These are phyloP conservation scores for Clarireedia sp. DNA, from an alignment of 2,329 filamentous ascomycete species.

Conservation along the genomic window DNA sequence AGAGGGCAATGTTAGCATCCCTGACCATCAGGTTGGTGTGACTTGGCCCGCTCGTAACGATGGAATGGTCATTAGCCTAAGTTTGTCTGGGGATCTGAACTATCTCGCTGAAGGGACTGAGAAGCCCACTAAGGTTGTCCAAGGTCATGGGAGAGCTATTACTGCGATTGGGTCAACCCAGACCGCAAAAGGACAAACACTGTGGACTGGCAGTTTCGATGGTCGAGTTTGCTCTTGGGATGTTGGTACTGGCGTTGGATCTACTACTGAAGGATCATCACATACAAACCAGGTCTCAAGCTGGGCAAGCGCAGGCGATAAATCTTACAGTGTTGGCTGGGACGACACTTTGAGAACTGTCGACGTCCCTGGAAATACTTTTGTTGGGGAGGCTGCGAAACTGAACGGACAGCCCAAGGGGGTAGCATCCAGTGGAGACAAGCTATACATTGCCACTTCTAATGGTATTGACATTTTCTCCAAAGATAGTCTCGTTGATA, in stretches of 20 bases:
- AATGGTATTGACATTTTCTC: conserved; percentile 52
- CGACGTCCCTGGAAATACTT: conserved; percentile 67
- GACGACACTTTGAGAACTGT: conserved; percentile 81
- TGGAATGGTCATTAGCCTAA: conserved; percentile 82
- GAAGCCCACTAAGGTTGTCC: conserved; percentile 62
- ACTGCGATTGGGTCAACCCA: conserved; percentile 62
- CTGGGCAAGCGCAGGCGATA: conserved; percentile 53
- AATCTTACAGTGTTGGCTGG: conserved; percentile 85
- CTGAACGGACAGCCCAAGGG: conserved; percentile 76
- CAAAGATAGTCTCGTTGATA: conserved; percentile 52
- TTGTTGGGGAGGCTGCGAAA: conserved; percentile 59
- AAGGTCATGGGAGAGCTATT: conserved; percentile 87
- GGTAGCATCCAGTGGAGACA: conserved; percentile 46
- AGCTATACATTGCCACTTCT: conserved; percentile 42
- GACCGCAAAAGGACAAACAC: conserved; percentile 42
- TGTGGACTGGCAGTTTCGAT: conserved; percentile 90
- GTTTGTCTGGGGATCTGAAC: conserved; percentile 80
- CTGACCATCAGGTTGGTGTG: conserved; percentile 88
- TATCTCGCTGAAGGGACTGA: conserved; percentile 70
- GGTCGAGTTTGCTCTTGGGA: conserved; percentile 85
- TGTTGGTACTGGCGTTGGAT: conserved; percentile 57
- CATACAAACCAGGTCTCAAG: conserved; percentile 83
- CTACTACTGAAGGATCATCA: conserved; percentile 66
- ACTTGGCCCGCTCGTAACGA: conserved; percentile 81
- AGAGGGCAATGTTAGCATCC: conserved; percentile 57